These are phyloP conservation scores for Podaxis sp. DNA, from an alignment of 768 basidiomycete genomes.

Conservation along the genomic window DNA sequence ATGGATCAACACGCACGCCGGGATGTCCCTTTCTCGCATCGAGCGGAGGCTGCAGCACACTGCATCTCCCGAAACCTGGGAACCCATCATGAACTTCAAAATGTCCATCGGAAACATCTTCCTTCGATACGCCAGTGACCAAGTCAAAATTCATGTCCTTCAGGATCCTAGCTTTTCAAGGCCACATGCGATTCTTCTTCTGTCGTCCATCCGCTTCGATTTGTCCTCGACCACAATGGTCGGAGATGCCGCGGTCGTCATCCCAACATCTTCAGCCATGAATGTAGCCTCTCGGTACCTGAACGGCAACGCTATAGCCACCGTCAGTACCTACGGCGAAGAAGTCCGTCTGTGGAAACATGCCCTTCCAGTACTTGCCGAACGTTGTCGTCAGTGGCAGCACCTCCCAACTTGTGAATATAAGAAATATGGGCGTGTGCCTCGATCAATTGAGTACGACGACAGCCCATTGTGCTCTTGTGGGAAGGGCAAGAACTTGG, in stretches of 20 bases:
- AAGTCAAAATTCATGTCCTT: background rate
- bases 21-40: slow-evolving; percentile 21
- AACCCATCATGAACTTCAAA: slow-evolving; percentile 23
- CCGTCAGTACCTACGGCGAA: slow-evolving; percentile 25
- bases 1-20: slow-evolving; percentile 27
- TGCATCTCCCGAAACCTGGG: slow-evolving; percentile 9
- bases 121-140: slow-evolving; percentile 12
- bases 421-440: slow-evolving; percentile 28
- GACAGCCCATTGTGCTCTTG: slow-evolving; percentile 51
- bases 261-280: slow-evolving; percentile 28
- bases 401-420: slow-evolving; percentile 53
- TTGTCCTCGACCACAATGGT: slow-evolving; percentile 48
- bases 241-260: slow-evolving; percentile 47
- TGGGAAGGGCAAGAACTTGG: slow-evolving; percentile 48
- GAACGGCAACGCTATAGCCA: slow-evolving; percentile 10
- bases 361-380: slow-evolving; percentile 48
- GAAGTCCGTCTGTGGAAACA: slow-evolving; percentile 49
- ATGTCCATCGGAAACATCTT: slow-evolving; percentile 23
- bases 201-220: slow-evolving; percentile 48
- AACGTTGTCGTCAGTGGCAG: slow-evolving; percentile 54
- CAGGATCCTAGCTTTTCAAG: background rate
- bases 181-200: slow-evolving; percentile 44
- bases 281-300: slow-evolving; percentile 18
- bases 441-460: slow-evolving; percentile 36
- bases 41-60: slow-evolving; percentile 17